phyloP scores from a whole-genome alignment of 768 basidiomycete species.

The Cystobasidium tubakii region DNA sequence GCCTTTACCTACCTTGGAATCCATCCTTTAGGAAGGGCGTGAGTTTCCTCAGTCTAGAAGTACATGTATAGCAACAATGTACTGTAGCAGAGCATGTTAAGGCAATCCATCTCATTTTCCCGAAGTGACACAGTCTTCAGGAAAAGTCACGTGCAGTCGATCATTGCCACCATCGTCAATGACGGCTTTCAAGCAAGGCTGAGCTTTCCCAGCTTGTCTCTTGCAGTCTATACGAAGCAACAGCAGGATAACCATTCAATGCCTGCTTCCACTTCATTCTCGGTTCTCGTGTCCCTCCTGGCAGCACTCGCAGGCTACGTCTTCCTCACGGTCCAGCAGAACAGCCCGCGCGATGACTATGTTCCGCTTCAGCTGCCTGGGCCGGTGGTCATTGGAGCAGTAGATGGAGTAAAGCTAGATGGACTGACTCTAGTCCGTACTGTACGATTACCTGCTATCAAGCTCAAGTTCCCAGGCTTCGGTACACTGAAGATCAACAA shows the following conservation, averaged over 20 bases:
- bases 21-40: background rate
- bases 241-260: background rate
- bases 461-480: constrained; percentile 10
- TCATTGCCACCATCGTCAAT: background rate
- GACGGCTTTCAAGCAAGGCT: background rate
- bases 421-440: constrained; percentile 29
- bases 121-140: background rate
- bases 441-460: constrained; percentile 26
- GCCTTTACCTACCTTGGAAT: background rate
- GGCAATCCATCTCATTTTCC: background rate
- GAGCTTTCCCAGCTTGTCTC: background rate
- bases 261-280: background rate
- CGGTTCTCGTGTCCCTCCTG: background rate
- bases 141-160: background rate
- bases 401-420: constrained; percentile 27
- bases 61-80: background rate
- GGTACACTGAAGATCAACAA: constrained; percentile 28
- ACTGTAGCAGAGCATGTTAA: background rate
- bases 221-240: background rate
- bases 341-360: constrained; percentile 12
- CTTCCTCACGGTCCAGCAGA: constrained; percentile 21
- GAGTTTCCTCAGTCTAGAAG: background rate
- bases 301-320: constrained; percentile 23
- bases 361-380: constrained; percentile 7
- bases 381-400: constrained; percentile 20